Base-by-base conservation (phyloP, 441 rosid genomes). In the Aquilaria agallochum region DNA sequence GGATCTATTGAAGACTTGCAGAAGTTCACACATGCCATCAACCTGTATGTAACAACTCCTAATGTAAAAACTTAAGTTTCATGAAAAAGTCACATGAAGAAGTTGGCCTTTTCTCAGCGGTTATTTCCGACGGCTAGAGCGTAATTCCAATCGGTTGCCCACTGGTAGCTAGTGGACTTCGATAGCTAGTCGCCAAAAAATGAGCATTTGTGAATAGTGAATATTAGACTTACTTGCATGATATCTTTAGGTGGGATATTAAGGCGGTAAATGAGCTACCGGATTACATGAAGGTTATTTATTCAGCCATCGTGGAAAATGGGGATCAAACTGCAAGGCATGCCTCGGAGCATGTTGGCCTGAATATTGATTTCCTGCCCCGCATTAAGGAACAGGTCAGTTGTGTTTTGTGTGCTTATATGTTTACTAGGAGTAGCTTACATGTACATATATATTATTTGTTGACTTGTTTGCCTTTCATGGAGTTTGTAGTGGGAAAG, bases 1-100 rank as follows among this genome's bases (percentile, higher is more conserved):
- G 67, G 68, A 64, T 64, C 60, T 1, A 10, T 64, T 11, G 67
- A 64, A 2, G 67, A 64, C 11, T 59, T 64, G 11, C 31, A 64
- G 11, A 11, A 58, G 40, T 64, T 64, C 27, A 64, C 60, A 5
- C 27, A 64, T 13, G 55, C 55, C 20, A 14, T 55, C 2, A 64
- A 31, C 2, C 27, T 32, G 67, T 64, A 64, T 13, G 42, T 34
- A 34, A 34, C 40, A 34, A 3, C 3, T 34, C 3, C 6, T 34
- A 3, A 5, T 34, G 40, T 34, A 34, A 3, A 3, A 34, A 34
- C 20, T 20, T 20, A 20, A 20, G 20, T 20, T 20, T 20, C 20
- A 20, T 20, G 20, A 20, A 20, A 20, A 20, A 20, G 20, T 20
- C 20, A 20, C 20, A 20, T 20, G 20, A 20, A 20, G 20, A 20